Evolutionary conservation across 768 basidiomycete genomes (phyloP).

Genomic region (Trichaptum fuscoviolaceum): DNA sequence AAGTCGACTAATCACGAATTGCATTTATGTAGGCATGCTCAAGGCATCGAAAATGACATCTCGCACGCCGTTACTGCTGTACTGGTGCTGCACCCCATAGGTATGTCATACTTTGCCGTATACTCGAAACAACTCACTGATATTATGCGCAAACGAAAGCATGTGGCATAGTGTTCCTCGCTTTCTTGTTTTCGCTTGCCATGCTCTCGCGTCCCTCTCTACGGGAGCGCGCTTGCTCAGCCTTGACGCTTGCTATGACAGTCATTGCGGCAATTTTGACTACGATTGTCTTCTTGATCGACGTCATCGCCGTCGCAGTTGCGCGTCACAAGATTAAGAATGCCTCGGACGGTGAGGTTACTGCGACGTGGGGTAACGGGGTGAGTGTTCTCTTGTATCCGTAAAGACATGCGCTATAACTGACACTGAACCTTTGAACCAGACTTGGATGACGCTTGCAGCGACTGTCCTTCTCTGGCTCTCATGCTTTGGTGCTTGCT

Average conservation of each 20-base stretch:
- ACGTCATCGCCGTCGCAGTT: constrained; percentile 44
- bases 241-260: constrained; percentile 33
- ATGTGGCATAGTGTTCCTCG: constrained; percentile 44
- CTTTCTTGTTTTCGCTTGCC: constrained; percentile 42
- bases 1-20: constrained; percentile 8
- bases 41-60: constrained; percentile 35
- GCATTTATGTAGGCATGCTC: constrained; percentile 25
- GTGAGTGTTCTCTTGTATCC: constrained; percentile 22
- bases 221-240: constrained; percentile 30
- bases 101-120: constrained; percentile 22
- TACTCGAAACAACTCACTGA: background rate
- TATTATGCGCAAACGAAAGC: constrained; percentile 26
- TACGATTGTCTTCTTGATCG: constrained; percentile 48
- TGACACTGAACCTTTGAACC: constrained; percentile 6
- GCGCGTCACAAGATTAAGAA: constrained; percentile 37
- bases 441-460: constrained; percentile 53
- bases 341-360: constrained; percentile 35
- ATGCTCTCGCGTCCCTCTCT: constrained; percentile 34
- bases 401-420: background rate
- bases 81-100: constrained; percentile 52
- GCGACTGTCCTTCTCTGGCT: constrained; percentile 47
- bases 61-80: constrained; percentile 40
- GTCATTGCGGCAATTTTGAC: constrained; percentile 39
- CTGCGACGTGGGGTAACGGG: constrained; percentile 45
- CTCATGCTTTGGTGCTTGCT: constrained; percentile 26